phyloP scores from a whole-genome alignment of 176 grass and related monocot species.

The Stipa capillata region DNA sequence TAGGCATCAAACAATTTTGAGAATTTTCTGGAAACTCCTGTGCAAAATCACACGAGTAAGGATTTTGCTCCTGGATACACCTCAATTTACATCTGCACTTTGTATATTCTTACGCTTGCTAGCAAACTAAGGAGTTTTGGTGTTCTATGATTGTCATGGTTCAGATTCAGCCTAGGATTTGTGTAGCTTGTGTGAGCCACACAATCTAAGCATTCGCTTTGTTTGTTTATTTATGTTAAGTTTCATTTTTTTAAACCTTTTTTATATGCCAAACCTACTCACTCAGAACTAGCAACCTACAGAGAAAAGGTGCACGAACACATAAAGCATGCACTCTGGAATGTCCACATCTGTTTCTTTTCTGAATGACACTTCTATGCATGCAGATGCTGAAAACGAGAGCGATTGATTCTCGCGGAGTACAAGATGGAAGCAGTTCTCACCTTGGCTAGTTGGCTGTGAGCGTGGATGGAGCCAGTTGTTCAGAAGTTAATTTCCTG shows the following conservation, averaged over 20 bases:
- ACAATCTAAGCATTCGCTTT: background rate
- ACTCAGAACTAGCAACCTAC: background rate
- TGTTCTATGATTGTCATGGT: background rate
- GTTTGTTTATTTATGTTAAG: background rate
- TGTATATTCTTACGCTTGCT: background rate
- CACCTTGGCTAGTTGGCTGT: background rate
- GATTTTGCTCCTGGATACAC: background rate
- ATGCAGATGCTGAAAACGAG: conserved; percentile 28
- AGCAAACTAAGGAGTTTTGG: background rate
- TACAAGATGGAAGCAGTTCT: conserved; percentile 22
- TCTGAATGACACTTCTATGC: background rate
- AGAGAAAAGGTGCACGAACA: background rate
- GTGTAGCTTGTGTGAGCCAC: background rate
- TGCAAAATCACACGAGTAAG: background rate
- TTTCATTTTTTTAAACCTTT: background rate
- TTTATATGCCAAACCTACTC: background rate
- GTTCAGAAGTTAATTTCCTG: conserved; percentile 8
- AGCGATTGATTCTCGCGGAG: background rate
- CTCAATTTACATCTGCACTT: background rate
- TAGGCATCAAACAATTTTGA: background rate
- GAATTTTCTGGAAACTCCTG: background rate
- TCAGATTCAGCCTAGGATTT: background rate
- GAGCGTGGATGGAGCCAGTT: background rate
- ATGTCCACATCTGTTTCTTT: background rate
- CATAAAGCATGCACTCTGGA: background rate